Base-by-base conservation (phyloP, 345 rosid species). In the Noccaea bulbosa region DNA sequence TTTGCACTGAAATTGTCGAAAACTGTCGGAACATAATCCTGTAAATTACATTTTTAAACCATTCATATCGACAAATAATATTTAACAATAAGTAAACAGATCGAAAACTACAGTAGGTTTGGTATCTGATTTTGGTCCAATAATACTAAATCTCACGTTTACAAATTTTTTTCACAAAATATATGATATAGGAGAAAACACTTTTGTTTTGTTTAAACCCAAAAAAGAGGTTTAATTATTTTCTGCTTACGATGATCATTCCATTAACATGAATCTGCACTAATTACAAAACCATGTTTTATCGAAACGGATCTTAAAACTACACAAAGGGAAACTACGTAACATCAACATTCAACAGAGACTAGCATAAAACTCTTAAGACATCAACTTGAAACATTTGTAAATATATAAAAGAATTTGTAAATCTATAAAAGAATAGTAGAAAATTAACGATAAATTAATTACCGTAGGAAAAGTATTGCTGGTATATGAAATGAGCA, bases 1-100 rank as follows among this genome's bases (percentile, higher is more conserved):
- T 92, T 92, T n/a, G 98, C 96, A 77, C 96, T 92, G 75, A 92
- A 92, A 76, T 92, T 89, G 73, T 92, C 98, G 81, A 92, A 92
- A 16, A 87, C 92, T 50, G 92, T 87, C 1, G 92, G 92, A 52
- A 87, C 89, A 78, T 87, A 83, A 74, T 85, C 92, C 86, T 85
- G 77, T 78, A 55, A 20, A 34, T 48, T 51, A 15, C 12, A 40
- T 37, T 17, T 15, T 58, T 37, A 48, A 58, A 27, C 39, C 33
- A 11, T 16, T 46, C 9, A 35, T 46, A 56, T 46, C 16, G 1
- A 0, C 43, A 67, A 41, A 3, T 3, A 6, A 65, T 11, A 32
- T 3, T 3, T 47, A 37, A 14, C 5, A 5, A 32, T 1, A n/a
- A 54, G 38, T 11, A n/a, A 33, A 55, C 45, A 55, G 6, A 37